These are phyloP conservation scores for Malbranchea zuffiana DNA, from an alignment of 2,329 filamentous ascomycete species.

Conservation along the genomic window DNA sequence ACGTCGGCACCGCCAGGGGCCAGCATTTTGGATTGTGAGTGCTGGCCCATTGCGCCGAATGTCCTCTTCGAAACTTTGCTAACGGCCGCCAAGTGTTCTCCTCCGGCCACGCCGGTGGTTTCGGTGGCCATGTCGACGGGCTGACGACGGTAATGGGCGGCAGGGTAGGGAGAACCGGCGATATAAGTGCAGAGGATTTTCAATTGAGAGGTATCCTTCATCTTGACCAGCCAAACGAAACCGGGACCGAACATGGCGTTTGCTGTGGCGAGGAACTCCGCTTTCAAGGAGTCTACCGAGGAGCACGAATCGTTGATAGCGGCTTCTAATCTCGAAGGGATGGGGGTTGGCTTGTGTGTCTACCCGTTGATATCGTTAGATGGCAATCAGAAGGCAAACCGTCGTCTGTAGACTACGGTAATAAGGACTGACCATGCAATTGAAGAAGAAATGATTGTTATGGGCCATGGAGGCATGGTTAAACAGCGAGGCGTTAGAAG, in stretches of 20 bases:
- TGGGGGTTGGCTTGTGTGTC: constrained; percentile 38
- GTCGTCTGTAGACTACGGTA: neutral
- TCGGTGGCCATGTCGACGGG: constrained; percentile 38
- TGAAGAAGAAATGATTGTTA: constrained; percentile 61
- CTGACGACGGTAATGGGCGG: constrained; percentile 68
- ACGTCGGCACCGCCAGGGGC: constrained; percentile 42
- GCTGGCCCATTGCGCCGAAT: constrained; percentile 19
- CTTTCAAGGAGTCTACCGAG: constrained; percentile 68
- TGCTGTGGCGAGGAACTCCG: constrained; percentile 70
- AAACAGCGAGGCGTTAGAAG: constrained; percentile 67
- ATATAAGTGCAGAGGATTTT: constrained; percentile 81
- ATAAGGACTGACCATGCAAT: constrained; percentile 31
- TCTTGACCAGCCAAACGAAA: constrained; percentile 86
- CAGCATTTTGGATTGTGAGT: constrained; percentile 22
- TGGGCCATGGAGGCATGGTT: constrained; percentile 94
- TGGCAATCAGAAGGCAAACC: constrained; percentile 62
- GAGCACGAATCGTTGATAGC: constrained; percentile 64
- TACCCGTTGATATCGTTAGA: constrained; percentile 16
- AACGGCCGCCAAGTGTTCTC: constrained; percentile 13
- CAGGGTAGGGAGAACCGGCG: constrained; percentile 76
- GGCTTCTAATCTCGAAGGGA: constrained; percentile 46
- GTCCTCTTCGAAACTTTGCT: constrained; percentile 12
- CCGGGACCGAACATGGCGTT: constrained; percentile 91
- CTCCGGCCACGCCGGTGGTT: constrained; percentile 19
- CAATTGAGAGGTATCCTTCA: constrained; percentile 37